A percentile compares a stretch with the other conserved stretches of the same genome.
Conservation (phyloP, 2,329 filamentous ascomycete genomes). For the Talaromyces marneffei region DNA sequence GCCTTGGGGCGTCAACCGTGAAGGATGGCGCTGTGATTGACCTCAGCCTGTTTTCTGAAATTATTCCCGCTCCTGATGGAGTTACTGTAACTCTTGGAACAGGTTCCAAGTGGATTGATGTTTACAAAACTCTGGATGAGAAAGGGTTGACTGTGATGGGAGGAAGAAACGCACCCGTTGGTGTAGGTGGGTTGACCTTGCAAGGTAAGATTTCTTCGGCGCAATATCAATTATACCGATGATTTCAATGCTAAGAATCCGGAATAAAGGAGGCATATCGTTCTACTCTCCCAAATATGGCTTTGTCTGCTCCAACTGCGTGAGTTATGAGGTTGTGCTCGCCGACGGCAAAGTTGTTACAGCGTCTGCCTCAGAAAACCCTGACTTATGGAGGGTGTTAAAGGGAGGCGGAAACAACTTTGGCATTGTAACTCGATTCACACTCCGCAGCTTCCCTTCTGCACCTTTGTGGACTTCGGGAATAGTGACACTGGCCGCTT, state of each 20-base stretch:
- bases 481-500: constrained; percentile 3
- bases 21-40: constrained; percentile 10
- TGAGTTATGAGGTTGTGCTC: constrained; percentile 10
- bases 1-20: constrained; percentile 9
- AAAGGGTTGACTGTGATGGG: constrained; percentile 10
- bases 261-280: constrained; percentile 4
- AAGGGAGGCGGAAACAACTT: constrained; percentile 10
- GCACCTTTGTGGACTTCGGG: constrained; percentile 5
- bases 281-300: constrained; percentile 6
- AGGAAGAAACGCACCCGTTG: constrained; percentile 13
- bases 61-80: constrained; percentile 1
- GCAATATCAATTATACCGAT: background rate
- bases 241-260: background rate
- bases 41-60: constrained; percentile 5
- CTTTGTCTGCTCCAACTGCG: constrained; percentile 6
- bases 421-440: constrained; percentile 9
- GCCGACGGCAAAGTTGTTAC: constrained; percentile 10
- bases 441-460: constrained; percentile 7
- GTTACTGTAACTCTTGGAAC: constrained; percentile 7
- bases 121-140: constrained; percentile 10
- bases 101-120: constrained; percentile 9
- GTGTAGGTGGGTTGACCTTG: constrained; percentile 11
- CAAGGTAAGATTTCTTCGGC: constrained; percentile 6
- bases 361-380: background rate
- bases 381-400: constrained; percentile 4